These are phyloP conservation scores for Saturnispora sekii DNA, from an alignment of 805 yeast genomes.

Conservation along the genomic window DNA sequence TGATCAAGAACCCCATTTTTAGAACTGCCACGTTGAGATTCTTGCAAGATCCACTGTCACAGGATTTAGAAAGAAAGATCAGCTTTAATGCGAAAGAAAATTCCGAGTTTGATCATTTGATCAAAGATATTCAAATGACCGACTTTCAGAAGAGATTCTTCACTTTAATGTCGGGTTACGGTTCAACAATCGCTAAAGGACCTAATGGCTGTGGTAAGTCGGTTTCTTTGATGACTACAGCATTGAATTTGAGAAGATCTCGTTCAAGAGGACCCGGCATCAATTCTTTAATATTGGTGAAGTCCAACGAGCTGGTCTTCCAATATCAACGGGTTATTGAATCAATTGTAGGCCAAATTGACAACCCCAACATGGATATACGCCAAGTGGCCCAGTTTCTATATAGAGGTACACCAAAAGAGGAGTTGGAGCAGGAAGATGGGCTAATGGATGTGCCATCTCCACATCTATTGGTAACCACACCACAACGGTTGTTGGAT, in stretches of 20 bases:
- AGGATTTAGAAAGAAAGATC: not conserved
- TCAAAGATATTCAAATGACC: conserved; percentile 15
- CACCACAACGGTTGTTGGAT: conserved; percentile 30
- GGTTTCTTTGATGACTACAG: conserved; percentile 20
- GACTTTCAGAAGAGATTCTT: conserved; percentile 24
- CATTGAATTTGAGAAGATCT: conserved; percentile 19
- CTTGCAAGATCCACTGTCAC: conserved; percentile 7
- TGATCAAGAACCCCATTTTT: conserved; percentile 12
- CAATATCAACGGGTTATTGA: conserved; percentile 17
- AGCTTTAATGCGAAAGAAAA: not conserved
- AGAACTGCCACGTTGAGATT: conserved; percentile 14
- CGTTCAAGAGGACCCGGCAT: conserved; percentile 21
- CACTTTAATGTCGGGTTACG: conserved; percentile 17
- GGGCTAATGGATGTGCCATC: conserved; percentile 15
- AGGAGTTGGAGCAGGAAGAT: conserved; percentile 21
- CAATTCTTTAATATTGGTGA: conserved; percentile 24
- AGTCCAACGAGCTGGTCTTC: conserved; percentile 19
- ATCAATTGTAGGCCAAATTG: conserved; percentile 8
- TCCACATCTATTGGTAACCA: conserved; percentile 27
- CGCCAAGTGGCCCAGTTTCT: conserved; percentile 23
- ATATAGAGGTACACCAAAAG: conserved; percentile 19
- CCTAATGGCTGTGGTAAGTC: conserved; percentile 26
- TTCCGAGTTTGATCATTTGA: not conserved
- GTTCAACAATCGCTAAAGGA: conserved; percentile 26
- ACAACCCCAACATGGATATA: not conserved